Evolutionary conservation across 2,329 filamentous ascomycete species (phyloP).

Genomic region (Aphanoascus verrucosus): DNA sequence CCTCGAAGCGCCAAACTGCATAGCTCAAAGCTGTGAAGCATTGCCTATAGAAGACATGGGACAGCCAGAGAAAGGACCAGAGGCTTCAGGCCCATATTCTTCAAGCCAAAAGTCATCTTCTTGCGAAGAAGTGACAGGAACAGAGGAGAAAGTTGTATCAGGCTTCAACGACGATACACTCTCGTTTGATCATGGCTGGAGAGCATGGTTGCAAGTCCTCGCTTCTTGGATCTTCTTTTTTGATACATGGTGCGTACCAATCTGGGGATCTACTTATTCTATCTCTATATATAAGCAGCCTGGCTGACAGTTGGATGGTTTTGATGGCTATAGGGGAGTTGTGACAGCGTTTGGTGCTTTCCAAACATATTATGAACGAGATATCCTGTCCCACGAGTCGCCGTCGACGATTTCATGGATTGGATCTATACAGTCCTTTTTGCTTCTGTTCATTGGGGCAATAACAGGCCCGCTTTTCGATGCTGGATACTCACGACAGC

Average conservation of each 20-base stretch:
- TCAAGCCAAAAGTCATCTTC: conserved; percentile 7
- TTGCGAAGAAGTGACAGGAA: conserved; percentile 1
- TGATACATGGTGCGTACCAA: conserved; percentile 38
- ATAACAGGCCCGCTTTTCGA: conserved; percentile 46
- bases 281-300: background rate
- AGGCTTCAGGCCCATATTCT: background rate
- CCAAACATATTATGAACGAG: conserved; percentile 43
- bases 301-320: background rate
- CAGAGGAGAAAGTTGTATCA: conserved; percentile 3
- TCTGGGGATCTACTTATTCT: background rate
- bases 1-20: too few species aligned
- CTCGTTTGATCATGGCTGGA: conserved; percentile 17
- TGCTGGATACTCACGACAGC: conserved; percentile 37
- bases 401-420: conserved; percentile 45
- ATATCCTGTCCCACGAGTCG: conserved; percentile 31
- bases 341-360: conserved; percentile 45
- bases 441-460: conserved; percentile 43
- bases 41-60: background rate
- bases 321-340: conserved; percentile 32
- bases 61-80: background rate
- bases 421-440: conserved; percentile 43
- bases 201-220: conserved; percentile 38
- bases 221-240: conserved; percentile 40
- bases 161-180: conserved; percentile 14
- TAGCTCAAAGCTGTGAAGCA: too few species aligned